Percentiles rank a stretch among this genome's conserved stretches.
Conservation (phyloP, 1,139 yeast genomes). For the Magnusiomyces tetraspermus region DNA sequence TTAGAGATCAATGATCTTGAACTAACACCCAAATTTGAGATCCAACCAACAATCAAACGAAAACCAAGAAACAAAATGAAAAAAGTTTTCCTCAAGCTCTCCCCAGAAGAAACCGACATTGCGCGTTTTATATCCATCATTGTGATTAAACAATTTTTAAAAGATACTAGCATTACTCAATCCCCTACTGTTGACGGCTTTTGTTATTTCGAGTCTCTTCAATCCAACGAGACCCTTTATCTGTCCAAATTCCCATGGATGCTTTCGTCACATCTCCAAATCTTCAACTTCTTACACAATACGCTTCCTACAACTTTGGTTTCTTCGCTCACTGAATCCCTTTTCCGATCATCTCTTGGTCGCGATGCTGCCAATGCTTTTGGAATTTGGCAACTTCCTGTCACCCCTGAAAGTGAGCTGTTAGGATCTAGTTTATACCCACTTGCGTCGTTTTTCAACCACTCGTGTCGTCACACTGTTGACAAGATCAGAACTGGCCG, state of each 20-base stretch:
- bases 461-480: slow-evolving; percentile 48
- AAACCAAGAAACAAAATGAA: background rate
- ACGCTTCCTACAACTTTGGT: slow-evolving; percentile 37
- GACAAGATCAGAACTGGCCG: slow-evolving; percentile 32
- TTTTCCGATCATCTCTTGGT: slow-evolving; percentile 46
- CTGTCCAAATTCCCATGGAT: slow-evolving; percentile 43
- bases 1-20: background rate
- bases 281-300: slow-evolving; percentile 43
- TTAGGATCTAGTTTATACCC: slow-evolving; percentile 62
- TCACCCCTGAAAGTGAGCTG: slow-evolving; percentile 45
- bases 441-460: slow-evolving; percentile 62
- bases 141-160: slow-evolving; percentile 16
- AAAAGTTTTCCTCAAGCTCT: slow-evolving; percentile 5
- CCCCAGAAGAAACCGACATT: slow-evolving; percentile 30
- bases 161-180: background rate
- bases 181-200: background rate
- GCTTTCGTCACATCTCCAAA: slow-evolving; percentile 41
- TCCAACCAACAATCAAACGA: background rate
- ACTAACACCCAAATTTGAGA: background rate
- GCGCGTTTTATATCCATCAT: slow-evolving; percentile 33
- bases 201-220: slow-evolving; percentile 38
- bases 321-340: slow-evolving; percentile 34
- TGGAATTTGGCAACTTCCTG: slow-evolving; percentile 55
- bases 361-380: slow-evolving; percentile 64
- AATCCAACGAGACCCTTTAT: slow-evolving; percentile 48